Evolutionary conservation across 2,329 filamentous ascomycete species (phyloP), one percentile per base, ranked within the genome.

Genomic region (Rachicladosporium sp.): DNA sequence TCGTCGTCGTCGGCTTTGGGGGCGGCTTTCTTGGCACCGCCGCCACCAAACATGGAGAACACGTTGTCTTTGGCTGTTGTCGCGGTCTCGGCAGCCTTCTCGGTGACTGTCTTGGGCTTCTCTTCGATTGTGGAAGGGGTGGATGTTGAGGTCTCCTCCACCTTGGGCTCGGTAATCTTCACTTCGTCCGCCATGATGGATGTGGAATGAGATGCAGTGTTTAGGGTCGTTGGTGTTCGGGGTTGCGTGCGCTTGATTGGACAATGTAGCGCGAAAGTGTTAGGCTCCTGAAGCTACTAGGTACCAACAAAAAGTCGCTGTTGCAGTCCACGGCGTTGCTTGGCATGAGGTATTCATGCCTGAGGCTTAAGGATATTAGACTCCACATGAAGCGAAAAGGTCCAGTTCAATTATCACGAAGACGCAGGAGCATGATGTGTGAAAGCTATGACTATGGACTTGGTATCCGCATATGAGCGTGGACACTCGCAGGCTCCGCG

Each of bases 1-100:
- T 83, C 86, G 58, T 84, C 83, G 27, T 82, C 67, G 4, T 34
- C 44, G 23, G 48, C 50, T 43, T 84, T 81, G 46, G 79, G 78
- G 74, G 91, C 93, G 74, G 86, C 88, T 70, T 91, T 85, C 73
- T 94, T 96, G 78, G 93, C 93, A 45, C 84, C 84, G 46, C 91
- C 91, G 48, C 91, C 91, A 54, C 91, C 91, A 60, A 98, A 98
- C 91, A 98, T 96, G 65, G 85, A 89, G 72, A 96, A 96, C 49
- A 96, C 84, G 49, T 69, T 69, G 53, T 69, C 66, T 57, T 68
- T 69, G 12, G 66, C 65, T 30, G 64, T 58, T 11, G 57, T 47
- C 15, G 58, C 61, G 23, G 56, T 52, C 35, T 59, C 55, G 27
- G 54, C 46, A 27, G 57, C 63, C 40, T 57, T 54, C 42, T 61